Base-by-base conservation (phyloP, 176 grass and related monocot genomes). In the Paspalum notatum region DNA sequence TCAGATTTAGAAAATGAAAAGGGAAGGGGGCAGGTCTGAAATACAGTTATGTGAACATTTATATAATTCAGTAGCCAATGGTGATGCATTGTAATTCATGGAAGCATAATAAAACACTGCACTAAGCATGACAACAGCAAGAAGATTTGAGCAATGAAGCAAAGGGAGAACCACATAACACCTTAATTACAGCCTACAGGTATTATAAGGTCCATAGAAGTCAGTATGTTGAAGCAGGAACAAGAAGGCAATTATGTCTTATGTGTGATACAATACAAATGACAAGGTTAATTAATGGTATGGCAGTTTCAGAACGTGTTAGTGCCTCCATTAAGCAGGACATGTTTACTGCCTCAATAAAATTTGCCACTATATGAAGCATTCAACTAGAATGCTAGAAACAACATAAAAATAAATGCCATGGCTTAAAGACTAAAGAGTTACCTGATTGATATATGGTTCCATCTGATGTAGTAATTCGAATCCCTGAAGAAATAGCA, bases 381-480 rank as follows among this genome's bases (percentile, higher is more conserved):
- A 59, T 66, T 79, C 42, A 83, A n/a, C 49, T 62, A 64, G n/a
- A 58, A 16, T 5, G 66, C 50, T 53, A 68, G 18, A 80, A 24
- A 84, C 17, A 60, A 43, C 22, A 59, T 58, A 37, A 68, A 83
- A 75, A 61, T 16, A 80, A 47, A 42, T 63, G 39, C 12, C 52
- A 88, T 61, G 37, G 65, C 37, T 25, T 15, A 88, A 82, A 70
- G 52, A 89, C 17, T 15, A 88, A 82, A 70, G 52, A 89, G 9
- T 87, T 85, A 95, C 96, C 78, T 99, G 97, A 75, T 96, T 90
- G 72, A 99, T 99, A 71, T 96, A 99, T 13, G 93, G 97, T 60
- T 99, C 97, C 97, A 99, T 99, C 84, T 99, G 97, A 73, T 96
- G 93, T 51, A 99, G 80, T 47, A 99, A 74, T 78, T 99, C 97